A percentile compares a stretch with the other conserved stretches of the same genome.
Conservation (phyloP, 2,329 filamentous ascomycete genomes). For the Cercospora beticola region DNA sequence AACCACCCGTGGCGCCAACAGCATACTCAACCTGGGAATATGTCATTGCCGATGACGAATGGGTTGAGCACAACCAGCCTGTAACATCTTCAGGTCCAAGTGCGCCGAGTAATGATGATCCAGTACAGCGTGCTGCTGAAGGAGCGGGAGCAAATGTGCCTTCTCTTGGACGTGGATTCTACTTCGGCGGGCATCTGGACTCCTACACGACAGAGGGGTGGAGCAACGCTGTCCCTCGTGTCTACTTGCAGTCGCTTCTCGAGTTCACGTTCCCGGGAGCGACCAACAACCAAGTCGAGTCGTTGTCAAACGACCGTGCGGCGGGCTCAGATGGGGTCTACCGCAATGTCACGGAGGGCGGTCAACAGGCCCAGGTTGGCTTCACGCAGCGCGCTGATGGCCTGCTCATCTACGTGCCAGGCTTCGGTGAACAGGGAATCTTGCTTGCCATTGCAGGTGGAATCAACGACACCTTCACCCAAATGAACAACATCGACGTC, state of each 20-base stretch:
- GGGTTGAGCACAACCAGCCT: conserved; percentile 63
- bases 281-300: conserved; percentile 61
- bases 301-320: conserved; percentile 53
- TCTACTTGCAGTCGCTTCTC: conserved; percentile 72
- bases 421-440: conserved; percentile 72
- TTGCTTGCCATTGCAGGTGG: conserved; percentile 77
- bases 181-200: conserved; percentile 76
- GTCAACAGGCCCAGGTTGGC: conserved; percentile 62
- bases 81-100: conserved; percentile 63
- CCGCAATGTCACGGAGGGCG: conserved; percentile 72
- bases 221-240: conserved; percentile 61
- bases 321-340: conserved; percentile 65
- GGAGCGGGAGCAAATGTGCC: conserved; percentile 71
- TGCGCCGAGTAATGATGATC: conserved; percentile 55
- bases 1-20: conserved; percentile 56
- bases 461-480: conserved; percentile 63
- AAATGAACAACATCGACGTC: conserved; percentile 67
- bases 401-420: conserved; percentile 71
- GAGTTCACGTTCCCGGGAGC: conserved; percentile 75
- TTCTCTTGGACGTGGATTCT: conserved; percentile 69
- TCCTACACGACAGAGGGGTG: conserved; percentile 63
- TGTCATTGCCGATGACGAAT: conserved; percentile 56
- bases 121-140: conserved; percentile 69
- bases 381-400: conserved; percentile 76
- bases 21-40: conserved; percentile 70